These are phyloP conservation scores for Neurospora sp. DNA, from an alignment of 495 filamentous ascomycete genomes.

Conservation along the genomic window DNA sequence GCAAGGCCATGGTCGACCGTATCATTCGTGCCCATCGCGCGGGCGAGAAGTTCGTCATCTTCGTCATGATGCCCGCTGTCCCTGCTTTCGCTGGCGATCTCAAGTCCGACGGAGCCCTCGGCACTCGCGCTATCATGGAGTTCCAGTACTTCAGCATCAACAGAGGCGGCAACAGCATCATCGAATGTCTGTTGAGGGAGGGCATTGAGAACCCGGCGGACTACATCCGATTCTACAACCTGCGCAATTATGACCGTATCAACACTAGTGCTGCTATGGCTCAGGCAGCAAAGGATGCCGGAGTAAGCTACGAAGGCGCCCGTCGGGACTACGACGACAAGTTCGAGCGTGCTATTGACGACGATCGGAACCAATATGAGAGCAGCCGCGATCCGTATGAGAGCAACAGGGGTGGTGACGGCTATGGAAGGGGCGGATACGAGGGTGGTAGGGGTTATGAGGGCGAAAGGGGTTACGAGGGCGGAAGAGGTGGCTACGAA, in stretches of 20 bases:
- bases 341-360: constrained; percentile 11
- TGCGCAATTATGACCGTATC: constrained; percentile 87
- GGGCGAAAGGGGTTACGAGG: background rate
- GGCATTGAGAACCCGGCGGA: constrained; percentile 59
- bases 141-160: constrained; percentile 73
- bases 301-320: constrained; percentile 65
- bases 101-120: constrained; percentile 63
- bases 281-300: constrained; percentile 54
- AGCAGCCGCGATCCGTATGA: background rate
- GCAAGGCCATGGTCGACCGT: constrained; percentile 78
- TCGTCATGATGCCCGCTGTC: constrained; percentile 79
- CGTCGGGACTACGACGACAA: constrained; percentile 54
- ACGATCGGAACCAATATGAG: background rate
- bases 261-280: constrained; percentile 57
- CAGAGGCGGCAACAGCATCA: constrained; percentile 78
- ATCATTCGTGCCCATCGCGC: constrained; percentile 67
- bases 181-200: constrained; percentile 61
- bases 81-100: constrained; percentile 90
- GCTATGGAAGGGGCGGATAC: constrained; percentile 4
- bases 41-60: constrained; percentile 68
- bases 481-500: constrained; percentile 4
- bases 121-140: constrained; percentile 92
- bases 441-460: constrained; percentile 7
- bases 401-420: background rate
- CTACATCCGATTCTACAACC: constrained; percentile 93